phyloP scores from a whole-genome alignment of 345 rosid genomes.

The Excoecaria agallocha region DNA sequence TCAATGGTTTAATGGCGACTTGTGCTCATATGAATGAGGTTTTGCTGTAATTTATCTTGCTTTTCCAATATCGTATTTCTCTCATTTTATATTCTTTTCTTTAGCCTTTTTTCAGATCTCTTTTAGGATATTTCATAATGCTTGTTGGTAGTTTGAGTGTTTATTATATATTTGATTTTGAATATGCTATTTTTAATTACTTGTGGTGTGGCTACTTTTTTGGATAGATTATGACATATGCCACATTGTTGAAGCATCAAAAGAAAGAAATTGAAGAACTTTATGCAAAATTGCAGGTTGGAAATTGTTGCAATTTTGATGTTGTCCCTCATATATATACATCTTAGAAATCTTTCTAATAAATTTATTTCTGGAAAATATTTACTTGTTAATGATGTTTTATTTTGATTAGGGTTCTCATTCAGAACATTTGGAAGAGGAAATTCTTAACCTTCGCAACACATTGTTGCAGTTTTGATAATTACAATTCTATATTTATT shows the following conservation, averaged over 20 bases:
- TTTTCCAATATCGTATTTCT: neutral
- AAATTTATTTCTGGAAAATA: constrained; percentile 2
- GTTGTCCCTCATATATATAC: neutral
- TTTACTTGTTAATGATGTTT: neutral
- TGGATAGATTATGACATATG: constrained; percentile 83
- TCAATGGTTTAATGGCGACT: no score
- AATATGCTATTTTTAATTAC: neutral
- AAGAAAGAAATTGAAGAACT: constrained; percentile 98
- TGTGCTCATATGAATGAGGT: constrained; percentile 97
- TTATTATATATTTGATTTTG: neutral
- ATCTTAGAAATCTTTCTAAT: constrained; percentile 8
- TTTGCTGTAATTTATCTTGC: constrained; percentile 21
- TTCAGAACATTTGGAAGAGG: constrained; percentile 84
- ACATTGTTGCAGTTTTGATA: constrained; percentile 71
- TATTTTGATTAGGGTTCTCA: constrained; percentile 57
- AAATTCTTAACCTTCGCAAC: constrained; percentile 85
- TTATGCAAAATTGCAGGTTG: constrained; percentile 80
- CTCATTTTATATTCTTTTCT: neutral
- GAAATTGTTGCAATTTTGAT: neutral
- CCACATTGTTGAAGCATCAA: constrained; percentile 91
- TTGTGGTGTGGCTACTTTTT: constrained; percentile 9
- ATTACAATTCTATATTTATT: constrained; percentile 17
- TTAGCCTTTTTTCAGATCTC: neutral
- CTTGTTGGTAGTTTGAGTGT: neutral
- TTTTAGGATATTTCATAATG: constrained; percentile 14